Conservation (phyloP, 148 eudicot species). For the Pharnaceum exiguum region DNA sequence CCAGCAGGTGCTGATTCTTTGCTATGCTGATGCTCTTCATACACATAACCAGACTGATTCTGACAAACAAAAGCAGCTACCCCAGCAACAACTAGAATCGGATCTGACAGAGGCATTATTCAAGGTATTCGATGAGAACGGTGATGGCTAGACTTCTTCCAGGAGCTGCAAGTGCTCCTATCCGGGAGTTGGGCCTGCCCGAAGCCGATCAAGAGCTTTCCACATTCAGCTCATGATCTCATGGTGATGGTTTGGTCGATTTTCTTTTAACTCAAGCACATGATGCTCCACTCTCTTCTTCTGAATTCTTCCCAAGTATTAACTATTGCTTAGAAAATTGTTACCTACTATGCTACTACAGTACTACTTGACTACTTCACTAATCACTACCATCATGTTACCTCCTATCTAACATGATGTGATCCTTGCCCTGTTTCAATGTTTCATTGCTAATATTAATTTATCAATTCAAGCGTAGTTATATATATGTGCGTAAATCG, state of each 20-base stretch:
- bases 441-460: no score
- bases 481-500: no score
- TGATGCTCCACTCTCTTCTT: constrained; percentile 62
- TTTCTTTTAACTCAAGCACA: constrained; percentile 75
- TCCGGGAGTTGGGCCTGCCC: constrained; percentile 57
- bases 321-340: no score
- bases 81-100: constrained; percentile 37
- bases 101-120: constrained; percentile 79
- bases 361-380: no score
- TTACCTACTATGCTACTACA: no score
- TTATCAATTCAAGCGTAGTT: no score
- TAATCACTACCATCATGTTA: no score
- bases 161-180: constrained; percentile 61
- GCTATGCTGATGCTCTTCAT: not conserved
- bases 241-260: constrained; percentile 76
- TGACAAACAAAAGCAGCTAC: not conserved
- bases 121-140: constrained; percentile 87
- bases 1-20: not conserved
- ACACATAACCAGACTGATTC: not conserved
- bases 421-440: no score
- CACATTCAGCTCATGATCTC: constrained; percentile 68
- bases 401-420: no score
- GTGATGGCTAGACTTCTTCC: constrained; percentile 84
- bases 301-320: constrained; percentile 23
- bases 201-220: constrained; percentile 50